Base-by-base conservation (phyloP, 805 yeast species). In the Ogataea parapolymorpha region DNA sequence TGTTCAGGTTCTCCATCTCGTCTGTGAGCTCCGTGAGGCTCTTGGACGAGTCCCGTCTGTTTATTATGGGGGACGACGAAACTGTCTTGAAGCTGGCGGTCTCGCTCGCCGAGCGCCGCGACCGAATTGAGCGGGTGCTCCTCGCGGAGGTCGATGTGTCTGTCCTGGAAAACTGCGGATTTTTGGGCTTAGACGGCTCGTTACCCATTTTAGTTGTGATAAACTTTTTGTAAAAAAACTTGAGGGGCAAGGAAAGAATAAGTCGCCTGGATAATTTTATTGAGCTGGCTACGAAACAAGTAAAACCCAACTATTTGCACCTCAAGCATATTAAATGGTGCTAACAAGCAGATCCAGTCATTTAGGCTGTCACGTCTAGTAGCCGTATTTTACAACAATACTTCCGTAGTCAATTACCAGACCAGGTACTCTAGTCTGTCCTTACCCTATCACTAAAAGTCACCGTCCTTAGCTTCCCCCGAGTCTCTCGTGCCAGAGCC, bases 151-250 rank as follows among this genome's bases (percentile, higher is more conserved):
- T 58, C 10, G 55, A 46, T 1, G 66, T 62, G 45, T 62, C 65
- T 4, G 65, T 47, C 31, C 66, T 49, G 6, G 56, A 40, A 32
- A 62, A 56, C 23, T 51, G 53, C 20, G 63, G 51, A 29, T 37
- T 44, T 35, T 53, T 58, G 16, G 53, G 59, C 40, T 62, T 62
- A 3, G 66, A 62, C 3, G 63, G 51, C 49, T 62, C 65, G 45
- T 62, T 62, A 36, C 66, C 66, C 66, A 62, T 62, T 39, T 32
- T 39, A 35, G 15, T 39, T 22, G 42, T 28, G 29, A 17, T 4
- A 36, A 39, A 28, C 36, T 37, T 41, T 31, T 41, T 35, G 23
- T 20, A 32, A 39, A 32, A 20, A 36, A 36, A 35, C 40, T 35
- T 36, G 44, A 41, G 37, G 44, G 37, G 37, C 39, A 35, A 41